phyloP scores from a whole-genome alignment of 768 basidiomycete species.

The Suillus occidentalis region DNA sequence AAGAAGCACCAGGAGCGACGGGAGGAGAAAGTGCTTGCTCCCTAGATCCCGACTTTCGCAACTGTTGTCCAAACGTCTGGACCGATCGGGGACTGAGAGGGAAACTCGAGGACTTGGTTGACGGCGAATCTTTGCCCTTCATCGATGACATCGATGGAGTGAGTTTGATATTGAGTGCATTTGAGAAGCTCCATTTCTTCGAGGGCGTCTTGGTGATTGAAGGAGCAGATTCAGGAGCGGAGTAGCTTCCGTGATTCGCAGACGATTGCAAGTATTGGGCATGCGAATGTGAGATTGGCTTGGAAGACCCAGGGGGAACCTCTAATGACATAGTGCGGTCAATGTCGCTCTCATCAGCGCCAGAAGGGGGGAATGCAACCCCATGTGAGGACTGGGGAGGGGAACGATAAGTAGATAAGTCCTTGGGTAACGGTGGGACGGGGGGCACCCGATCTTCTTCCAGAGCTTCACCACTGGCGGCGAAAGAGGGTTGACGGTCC shows the following conservation, averaged over 20 bases:
- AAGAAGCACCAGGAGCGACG: conserved; percentile 45
- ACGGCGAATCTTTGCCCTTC: conserved; percentile 42
- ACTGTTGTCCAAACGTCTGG: conserved; percentile 59
- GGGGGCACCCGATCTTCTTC: conserved; percentile 81
- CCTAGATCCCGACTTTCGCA: conserved; percentile 69
- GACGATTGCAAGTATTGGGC: conserved; percentile 41
- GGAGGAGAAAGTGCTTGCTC: conserved; percentile 54
- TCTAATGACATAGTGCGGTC: conserved; percentile 53
- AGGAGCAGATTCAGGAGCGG: conserved; percentile 45
- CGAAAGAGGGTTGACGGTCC: conserved; percentile 66
- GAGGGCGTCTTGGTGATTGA: conserved; percentile 72
- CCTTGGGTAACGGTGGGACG: conserved; percentile 91
- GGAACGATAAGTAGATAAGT: conserved; percentile 74
- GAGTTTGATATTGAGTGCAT: conserved; percentile 74
- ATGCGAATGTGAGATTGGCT: conserved; percentile 26
- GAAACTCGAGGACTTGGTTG: conserved; percentile 50
- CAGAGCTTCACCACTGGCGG: conserved; percentile 54
- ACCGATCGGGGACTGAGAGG: conserved; percentile 68
- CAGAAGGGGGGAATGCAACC: conserved; percentile 48
- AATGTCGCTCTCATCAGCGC: conserved; percentile 45
- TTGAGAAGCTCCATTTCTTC: conserved; percentile 98
- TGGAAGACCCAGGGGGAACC: conserved; percentile 39
- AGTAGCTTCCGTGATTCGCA: conserved; percentile 35
- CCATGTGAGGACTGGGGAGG: conserved; percentile 62
- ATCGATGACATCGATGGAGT: conserved; percentile 60